These are phyloP conservation scores for Rossbeevera mucosa DNA, from an alignment of 768 basidiomycete genomes.

Conservation along the genomic window DNA sequence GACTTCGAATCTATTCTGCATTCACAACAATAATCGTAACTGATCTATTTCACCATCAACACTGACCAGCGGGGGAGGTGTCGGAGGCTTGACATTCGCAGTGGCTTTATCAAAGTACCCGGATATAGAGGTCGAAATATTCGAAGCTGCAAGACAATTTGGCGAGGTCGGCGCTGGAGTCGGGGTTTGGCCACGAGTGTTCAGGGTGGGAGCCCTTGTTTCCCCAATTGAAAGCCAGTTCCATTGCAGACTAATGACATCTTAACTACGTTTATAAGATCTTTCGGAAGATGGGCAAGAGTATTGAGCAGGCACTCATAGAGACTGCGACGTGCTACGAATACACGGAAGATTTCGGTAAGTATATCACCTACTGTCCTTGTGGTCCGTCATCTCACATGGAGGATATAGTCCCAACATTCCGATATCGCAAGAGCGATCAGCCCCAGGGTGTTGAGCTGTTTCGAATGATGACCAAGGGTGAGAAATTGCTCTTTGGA, in stretches of 20 bases:
- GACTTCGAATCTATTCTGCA: background rate
- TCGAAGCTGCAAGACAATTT: conserved; percentile 49
- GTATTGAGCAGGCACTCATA: conserved; percentile 15
- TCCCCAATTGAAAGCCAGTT: background rate
- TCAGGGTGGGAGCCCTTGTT: conserved; percentile 20
- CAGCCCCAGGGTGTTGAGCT: conserved; percentile 49
- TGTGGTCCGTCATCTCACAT: background rate
- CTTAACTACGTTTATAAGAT: conserved; percentile 6
- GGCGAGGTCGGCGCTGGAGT: conserved; percentile 58
- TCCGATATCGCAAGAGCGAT: conserved; percentile 60
- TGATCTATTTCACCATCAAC: background rate
- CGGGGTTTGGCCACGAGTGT: conserved; percentile 38
- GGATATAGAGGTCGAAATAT: conserved; percentile 54
- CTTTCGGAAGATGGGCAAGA: conserved; percentile 18
- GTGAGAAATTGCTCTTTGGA: conserved; percentile 28
- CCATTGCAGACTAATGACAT: background rate
- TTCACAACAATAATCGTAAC: background rate
- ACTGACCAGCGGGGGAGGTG: conserved; percentile 36
- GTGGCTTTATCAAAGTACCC: conserved; percentile 37
- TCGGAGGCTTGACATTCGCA: conserved; percentile 39
- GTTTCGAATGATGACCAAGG: conserved; percentile 53
- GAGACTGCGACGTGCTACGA: conserved; percentile 17
- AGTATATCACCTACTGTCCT: background rate
- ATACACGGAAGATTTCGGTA: conserved; percentile 22
- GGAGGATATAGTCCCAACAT: conserved; percentile 40